These are phyloP conservation scores for Dothidotthia symphoricarpi DNA, from an alignment of 2,329 filamentous ascomycete species.

Conservation along the genomic window DNA sequence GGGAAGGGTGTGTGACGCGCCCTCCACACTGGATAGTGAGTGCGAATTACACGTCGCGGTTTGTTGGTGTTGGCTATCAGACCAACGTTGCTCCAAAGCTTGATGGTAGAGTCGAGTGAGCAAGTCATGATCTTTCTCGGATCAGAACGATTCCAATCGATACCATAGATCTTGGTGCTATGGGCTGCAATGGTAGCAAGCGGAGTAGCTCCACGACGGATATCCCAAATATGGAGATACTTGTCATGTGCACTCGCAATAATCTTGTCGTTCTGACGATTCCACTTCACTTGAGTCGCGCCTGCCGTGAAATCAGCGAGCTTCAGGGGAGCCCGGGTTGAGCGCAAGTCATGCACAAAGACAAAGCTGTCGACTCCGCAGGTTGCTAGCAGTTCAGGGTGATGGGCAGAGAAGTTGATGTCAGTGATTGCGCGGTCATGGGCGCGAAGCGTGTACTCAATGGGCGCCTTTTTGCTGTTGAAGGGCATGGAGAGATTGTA, in stretches of 20 bases:
- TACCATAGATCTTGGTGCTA: conserved; percentile 88
- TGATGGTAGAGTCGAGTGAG: conserved; percentile 87
- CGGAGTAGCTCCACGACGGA: conserved; percentile 73
- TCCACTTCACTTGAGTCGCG: conserved; percentile 94
- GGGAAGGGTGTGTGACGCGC: conserved; percentile 90
- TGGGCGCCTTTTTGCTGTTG: conserved; percentile 64
- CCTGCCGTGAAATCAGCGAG: conserved; percentile 94
- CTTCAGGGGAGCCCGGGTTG: conserved; percentile 32
- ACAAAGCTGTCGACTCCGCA: conserved; percentile 93
- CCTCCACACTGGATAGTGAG: conserved; percentile 85
- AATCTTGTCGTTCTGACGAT: conserved; percentile 79
- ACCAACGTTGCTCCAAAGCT: conserved; percentile 80
- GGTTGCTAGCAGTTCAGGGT: conserved; percentile 84
- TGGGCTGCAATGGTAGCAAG: conserved; percentile 84
- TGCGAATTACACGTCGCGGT: conserved; percentile 65
- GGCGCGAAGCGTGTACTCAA: conserved; percentile 84
- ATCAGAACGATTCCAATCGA: conserved; percentile 87
- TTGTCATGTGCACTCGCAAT: conserved; percentile 88
- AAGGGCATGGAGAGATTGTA: conserved; percentile 75
- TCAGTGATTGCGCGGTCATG: conserved; percentile 89
- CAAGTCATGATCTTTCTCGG: conserved; percentile 76
- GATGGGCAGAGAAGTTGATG: conserved; percentile 92
- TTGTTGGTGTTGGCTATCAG: conserved; percentile 49
- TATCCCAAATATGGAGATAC: conserved; percentile 87
- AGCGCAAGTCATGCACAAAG: conserved; percentile 85